Percentiles rank a stretch among this genome's conserved stretches.
Evolutionary conservation across 305 asterid genomes (phyloP).

Genomic region (Fraxinus latifolia): DNA sequence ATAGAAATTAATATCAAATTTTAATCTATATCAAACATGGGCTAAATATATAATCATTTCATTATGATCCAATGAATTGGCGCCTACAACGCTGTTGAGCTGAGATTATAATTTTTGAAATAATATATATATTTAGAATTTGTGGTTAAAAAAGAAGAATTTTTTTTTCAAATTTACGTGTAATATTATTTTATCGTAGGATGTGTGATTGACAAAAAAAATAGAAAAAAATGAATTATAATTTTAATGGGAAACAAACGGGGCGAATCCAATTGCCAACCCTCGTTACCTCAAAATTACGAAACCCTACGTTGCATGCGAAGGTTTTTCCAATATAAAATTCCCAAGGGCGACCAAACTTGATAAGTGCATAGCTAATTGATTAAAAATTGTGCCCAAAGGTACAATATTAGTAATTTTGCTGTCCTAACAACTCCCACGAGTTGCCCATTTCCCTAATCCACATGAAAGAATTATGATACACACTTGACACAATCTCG

Average conservation of each 20-base stretch:
- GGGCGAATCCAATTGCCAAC: background rate
- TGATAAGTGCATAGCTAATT: background rate
- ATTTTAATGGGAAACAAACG: too few relatives aligned
- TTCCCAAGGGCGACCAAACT: background rate
- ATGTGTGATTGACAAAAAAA: too few relatives aligned
- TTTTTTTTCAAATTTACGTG: too few relatives aligned
- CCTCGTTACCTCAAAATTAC: background rate
- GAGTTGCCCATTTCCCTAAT: constrained; percentile 25
- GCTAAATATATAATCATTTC: too few relatives aligned
- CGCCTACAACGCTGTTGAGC: background rate
- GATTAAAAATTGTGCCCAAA: background rate
- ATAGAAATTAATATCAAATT: too few relatives aligned
- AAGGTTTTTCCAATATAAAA: background rate
- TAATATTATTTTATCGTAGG: too few relatives aligned
- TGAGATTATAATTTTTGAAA: too few relatives aligned
- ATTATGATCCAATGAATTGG: background rate
- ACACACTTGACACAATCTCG: constrained; percentile 8
- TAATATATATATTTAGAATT: too few relatives aligned
- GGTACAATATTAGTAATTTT: background rate
- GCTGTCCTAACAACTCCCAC: constrained; percentile 6
- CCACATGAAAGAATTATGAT: constrained; percentile 30
- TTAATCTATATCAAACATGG: too few relatives aligned
- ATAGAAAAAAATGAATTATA: too few relatives aligned
- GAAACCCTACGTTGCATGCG: background rate
- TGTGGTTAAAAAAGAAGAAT: too few relatives aligned